Evolutionary conservation across 2,329 filamentous ascomycete species (phyloP).

Genomic region (Gyromitra esculenta): DNA sequence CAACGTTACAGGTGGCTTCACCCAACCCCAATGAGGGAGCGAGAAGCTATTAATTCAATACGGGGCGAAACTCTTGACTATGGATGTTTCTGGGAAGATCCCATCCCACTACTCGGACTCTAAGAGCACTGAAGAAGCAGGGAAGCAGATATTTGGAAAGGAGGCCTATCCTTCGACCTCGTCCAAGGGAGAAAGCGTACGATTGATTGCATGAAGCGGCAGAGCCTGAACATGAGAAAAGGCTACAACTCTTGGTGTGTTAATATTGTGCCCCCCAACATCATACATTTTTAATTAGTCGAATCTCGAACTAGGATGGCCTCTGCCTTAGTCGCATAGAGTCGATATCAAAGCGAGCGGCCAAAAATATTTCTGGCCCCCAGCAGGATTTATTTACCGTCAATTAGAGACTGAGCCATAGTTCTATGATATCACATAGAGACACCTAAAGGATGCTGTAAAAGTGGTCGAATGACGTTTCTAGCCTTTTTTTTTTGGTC

Average conservation of each 20-base stretch:
- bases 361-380: background rate
- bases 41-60: slow-evolving; percentile 4
- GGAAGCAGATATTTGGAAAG: background rate
- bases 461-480: too few species aligned
- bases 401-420: background rate
- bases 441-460: background rate
- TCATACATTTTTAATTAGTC: background rate
- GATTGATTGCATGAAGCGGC: background rate
- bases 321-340: background rate
- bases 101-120: slow-evolving; percentile 8
- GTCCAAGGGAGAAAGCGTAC: background rate
- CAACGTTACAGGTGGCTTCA: background rate
- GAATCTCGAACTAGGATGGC: background rate
- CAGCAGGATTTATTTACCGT: background rate
- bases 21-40: background rate
- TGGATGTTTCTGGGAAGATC: background rate
- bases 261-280: background rate
- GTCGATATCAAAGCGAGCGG: background rate
- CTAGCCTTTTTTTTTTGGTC: too few species aligned
- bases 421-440: background rate
- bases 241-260: background rate
- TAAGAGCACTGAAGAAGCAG: slow-evolving; percentile 4
- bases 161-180: background rate
- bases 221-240: background rate
- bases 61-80: background rate